A percentile compares a stretch with the other conserved stretches of the same genome.
These are phyloP conservation scores for Penicillium flavigenum DNA, from an alignment of 495 filamentous ascomycete species.

Conservation along the genomic window DNA sequence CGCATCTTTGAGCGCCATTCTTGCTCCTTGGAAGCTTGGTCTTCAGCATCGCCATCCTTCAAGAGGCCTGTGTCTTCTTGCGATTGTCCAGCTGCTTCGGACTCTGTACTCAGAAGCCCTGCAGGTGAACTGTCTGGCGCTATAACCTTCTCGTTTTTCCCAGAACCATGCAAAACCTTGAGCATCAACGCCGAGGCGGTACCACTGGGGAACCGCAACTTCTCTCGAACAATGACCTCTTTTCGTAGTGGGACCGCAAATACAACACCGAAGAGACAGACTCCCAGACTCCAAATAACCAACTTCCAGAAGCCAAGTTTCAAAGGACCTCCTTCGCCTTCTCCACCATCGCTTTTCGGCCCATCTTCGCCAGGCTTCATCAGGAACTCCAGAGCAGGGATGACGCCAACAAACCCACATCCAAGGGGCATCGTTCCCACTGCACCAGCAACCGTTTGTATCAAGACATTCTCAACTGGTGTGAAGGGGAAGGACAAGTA, in stretches of 20 bases:
- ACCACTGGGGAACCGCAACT: slow-evolving; percentile 88
- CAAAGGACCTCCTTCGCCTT: slow-evolving; percentile 65
- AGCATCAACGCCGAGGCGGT: slow-evolving; percentile 96
- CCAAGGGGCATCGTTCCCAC: slow-evolving; percentile 97
- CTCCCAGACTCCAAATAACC: slow-evolving; percentile 83
- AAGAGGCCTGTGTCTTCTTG: slow-evolving; percentile 23
- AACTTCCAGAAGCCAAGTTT: slow-evolving; percentile 69
- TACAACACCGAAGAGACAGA: slow-evolving; percentile 94
- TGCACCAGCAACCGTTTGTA: slow-evolving; percentile 92
- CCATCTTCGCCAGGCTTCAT: slow-evolving; percentile 68
- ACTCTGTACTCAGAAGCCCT: slow-evolving; percentile 16
- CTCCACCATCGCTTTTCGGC: slow-evolving; percentile 52
- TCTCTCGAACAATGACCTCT: slow-evolving; percentile 90
- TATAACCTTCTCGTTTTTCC: slow-evolving; percentile 28
- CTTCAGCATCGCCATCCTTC: slow-evolving; percentile 27
- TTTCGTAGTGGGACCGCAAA: slow-evolving; percentile 86
- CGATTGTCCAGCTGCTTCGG: slow-evolving; percentile 9
- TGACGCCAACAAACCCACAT: slow-evolving; percentile 91
- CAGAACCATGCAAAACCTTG: slow-evolving; percentile 73
- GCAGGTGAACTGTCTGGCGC: slow-evolving; percentile 15
- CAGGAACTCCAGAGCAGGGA: slow-evolving; percentile 88
- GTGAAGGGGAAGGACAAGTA: slow-evolving; percentile 77
- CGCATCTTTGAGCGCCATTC: slow-evolving; percentile 66
- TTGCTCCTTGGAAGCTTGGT: slow-evolving; percentile 37
- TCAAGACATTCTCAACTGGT: slow-evolving; percentile 94